These are phyloP conservation scores for Tubosaeta sp. DNA, from an alignment of 768 basidiomycete genomes.

Conservation along the genomic window DNA sequence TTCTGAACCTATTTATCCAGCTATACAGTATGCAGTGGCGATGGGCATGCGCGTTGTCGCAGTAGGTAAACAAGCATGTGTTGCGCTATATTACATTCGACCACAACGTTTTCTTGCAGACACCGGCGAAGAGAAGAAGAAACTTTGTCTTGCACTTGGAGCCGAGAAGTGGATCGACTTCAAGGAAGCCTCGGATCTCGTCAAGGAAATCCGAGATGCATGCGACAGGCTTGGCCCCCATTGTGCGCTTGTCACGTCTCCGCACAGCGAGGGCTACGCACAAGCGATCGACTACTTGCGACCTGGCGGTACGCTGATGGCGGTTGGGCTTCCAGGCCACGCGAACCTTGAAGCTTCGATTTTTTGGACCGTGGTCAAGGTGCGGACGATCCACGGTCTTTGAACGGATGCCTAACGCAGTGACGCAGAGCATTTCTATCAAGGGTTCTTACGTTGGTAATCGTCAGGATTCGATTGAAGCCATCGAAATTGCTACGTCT, in stretches of 20 bases:
- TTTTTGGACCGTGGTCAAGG: constrained; percentile 70
- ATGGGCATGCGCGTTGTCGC: constrained; percentile 81
- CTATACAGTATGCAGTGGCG: constrained; percentile 74
- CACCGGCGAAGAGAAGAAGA: constrained; percentile 67
- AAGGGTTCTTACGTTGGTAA: constrained; percentile 54
- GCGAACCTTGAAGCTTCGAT: constrained; percentile 58
- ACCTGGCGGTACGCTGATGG: constrained; percentile 68
- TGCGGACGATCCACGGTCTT: constrained; percentile 11
- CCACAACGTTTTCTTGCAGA: constrained; percentile 38
- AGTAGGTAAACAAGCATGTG: constrained; percentile 38
- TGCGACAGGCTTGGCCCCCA: constrained; percentile 73
- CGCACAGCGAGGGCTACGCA: constrained; percentile 36
- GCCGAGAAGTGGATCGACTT: constrained; percentile 57
- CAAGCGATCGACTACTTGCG: constrained; percentile 76
- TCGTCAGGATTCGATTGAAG: constrained; percentile 80
- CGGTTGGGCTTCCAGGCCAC: constrained; percentile 67
- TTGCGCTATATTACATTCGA: not conserved
- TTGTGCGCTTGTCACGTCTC: constrained; percentile 58
- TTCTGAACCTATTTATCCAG: constrained; percentile 26
- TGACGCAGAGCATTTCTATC: constrained; percentile 22
- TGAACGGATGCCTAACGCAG: not conserved
- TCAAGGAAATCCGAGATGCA: constrained; percentile 56
- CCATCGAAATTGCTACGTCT: constrained; percentile 66
- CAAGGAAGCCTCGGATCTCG: constrained; percentile 58
- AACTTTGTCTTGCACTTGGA: constrained; percentile 13